phyloP scores from a whole-genome alignment of 129 eudicot species.

The Flaveria trinervia region DNA sequence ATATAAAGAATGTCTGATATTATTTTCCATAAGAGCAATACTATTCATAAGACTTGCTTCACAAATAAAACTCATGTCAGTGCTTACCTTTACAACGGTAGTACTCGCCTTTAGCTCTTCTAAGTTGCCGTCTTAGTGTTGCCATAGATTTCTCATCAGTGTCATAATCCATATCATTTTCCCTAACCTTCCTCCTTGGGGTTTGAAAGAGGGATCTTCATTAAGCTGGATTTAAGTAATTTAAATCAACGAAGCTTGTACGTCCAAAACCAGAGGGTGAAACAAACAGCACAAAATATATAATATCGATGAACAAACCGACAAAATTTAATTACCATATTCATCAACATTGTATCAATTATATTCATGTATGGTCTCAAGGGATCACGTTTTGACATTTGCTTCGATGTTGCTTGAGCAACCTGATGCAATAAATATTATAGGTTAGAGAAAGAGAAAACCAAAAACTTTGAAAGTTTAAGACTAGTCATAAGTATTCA shows the following conservation, averaged over 20 bases:
- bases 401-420: conserved; percentile 97
- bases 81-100: conserved; percentile 78
- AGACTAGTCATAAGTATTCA: neutral
- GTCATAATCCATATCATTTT: conserved; percentile 98
- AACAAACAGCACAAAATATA: conserved; percentile 4
- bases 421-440: conserved; percentile 54
- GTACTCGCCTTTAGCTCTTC: conserved; percentile 70
- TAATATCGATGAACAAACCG: neutral
- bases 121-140: conserved; percentile 73
- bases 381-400: conserved; percentile 94
- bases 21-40: neutral
- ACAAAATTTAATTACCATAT: conserved; percentile 53
- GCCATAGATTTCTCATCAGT: conserved; percentile 89
- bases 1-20: neutral
- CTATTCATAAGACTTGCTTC: neutral
- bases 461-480: neutral
- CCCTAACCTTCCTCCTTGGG: conserved; percentile 98
- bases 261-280: neutral
- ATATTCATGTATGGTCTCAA: conserved; percentile 87
- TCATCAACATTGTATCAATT: conserved; percentile 67
- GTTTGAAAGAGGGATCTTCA: conserved; percentile 92
- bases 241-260: conserved; percentile 1
- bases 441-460: conserved; percentile 21
- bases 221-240: conserved; percentile 43
- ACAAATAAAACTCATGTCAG: neutral